These are phyloP conservation scores for Candida hungchunana DNA, from an alignment of 805 yeast species.

Conservation along the genomic window DNA sequence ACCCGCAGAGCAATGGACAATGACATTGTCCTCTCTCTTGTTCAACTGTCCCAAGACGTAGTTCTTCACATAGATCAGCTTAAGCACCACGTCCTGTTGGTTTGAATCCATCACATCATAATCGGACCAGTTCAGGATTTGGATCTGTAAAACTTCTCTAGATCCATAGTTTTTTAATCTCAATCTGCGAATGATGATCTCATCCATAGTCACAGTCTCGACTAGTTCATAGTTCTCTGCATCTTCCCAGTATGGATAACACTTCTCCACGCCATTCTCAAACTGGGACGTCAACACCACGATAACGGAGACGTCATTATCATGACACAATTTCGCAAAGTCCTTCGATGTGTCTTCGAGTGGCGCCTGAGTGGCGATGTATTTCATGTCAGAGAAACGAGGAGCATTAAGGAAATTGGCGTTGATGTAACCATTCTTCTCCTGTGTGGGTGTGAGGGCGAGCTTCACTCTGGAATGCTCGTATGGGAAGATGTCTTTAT, in stretches of 20 bases:
- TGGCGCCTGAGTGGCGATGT: slow-evolving; percentile 93
- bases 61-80: slow-evolving; percentile 45
- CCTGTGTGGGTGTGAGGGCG: slow-evolving; percentile 30
- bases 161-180: slow-evolving; percentile 25
- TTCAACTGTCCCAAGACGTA: slow-evolving; percentile 32
- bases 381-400: slow-evolving; percentile 31
- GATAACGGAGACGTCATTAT: slow-evolving; percentile 60
- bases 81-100: slow-evolving; percentile 52
- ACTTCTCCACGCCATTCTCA: slow-evolving; percentile 78
- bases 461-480: slow-evolving; percentile 44
- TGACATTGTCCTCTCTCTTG: slow-evolving; percentile 30
- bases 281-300: slow-evolving; percentile 70
- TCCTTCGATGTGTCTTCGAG: slow-evolving; percentile 67
- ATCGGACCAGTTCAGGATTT: slow-evolving; percentile 80
- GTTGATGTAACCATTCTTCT: slow-evolving; percentile 24
- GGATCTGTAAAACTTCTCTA: slow-evolving; percentile 66
- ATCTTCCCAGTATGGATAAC: slow-evolving; percentile 81
- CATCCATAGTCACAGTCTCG: slow-evolving; percentile 18
- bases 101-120: slow-evolving; percentile 50
- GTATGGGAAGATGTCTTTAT: slow-evolving; percentile 75
- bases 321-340: slow-evolving; percentile 75
- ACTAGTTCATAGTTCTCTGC: slow-evolving; percentile 30
- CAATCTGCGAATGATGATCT: slow-evolving; percentile 40
- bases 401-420: slow-evolving; percentile 63
- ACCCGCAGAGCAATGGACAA: slow-evolving; percentile 95